Conservation (phyloP, 495 filamentous ascomycete genomes). For the Lepraria neglecta region DNA sequence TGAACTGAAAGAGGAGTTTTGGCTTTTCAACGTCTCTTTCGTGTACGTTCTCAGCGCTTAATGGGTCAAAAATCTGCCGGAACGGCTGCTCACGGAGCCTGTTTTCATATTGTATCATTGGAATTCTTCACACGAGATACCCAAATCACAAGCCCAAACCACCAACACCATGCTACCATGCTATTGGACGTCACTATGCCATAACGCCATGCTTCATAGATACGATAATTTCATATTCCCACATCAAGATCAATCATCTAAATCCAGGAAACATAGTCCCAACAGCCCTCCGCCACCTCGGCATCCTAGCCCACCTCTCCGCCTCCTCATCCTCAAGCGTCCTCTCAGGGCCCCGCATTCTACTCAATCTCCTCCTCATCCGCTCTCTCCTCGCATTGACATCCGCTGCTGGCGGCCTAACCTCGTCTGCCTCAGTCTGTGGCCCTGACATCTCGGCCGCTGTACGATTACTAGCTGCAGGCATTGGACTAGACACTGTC, state of each 20-base stretch:
- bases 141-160: neutral
- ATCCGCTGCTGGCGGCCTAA: neutral
- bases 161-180: too few species aligned
- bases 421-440: neutral
- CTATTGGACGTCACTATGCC: too few species aligned
- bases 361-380: slow-evolving; percentile 3
- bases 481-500: neutral
- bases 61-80: too few species aligned
- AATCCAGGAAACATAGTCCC: slow-evolving; percentile 18
- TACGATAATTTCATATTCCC: too few species aligned
- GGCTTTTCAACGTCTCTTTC: too few species aligned
- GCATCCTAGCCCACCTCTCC: slow-evolving; percentile 21
- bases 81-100: too few species aligned
- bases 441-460: neutral
- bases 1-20: too few species aligned
- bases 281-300: slow-evolving; percentile 13
- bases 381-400: slow-evolving; percentile 6
- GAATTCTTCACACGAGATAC: too few species aligned
- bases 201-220: neutral
- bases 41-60: too few species aligned
- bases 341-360: neutral
- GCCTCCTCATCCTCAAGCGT: slow-evolving; percentile 19
- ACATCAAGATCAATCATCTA: neutral
- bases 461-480: neutral
- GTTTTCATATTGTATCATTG: too few species aligned